Percentiles rank a stretch among this genome's conserved stretches.
phyloP scores from a whole-genome alignment of 495 filamentous ascomycete genomes.

The Halenospora varia region DNA sequence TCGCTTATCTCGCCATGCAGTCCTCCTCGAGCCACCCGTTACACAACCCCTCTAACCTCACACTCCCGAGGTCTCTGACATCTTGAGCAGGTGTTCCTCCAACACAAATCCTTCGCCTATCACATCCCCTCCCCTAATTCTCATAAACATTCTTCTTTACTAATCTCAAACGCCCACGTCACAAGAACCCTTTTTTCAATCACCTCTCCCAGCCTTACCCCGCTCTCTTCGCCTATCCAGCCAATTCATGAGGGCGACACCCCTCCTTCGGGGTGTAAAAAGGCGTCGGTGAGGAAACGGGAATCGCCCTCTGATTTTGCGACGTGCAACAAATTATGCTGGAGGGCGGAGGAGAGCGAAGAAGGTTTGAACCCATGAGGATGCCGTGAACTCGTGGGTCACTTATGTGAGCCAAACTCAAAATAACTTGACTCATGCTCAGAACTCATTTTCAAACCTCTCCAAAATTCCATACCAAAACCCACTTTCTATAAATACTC shows the following conservation, averaged over 20 bases:
- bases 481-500: no score
- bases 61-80: no score
- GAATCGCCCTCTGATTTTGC: neutral
- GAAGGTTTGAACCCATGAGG: neutral
- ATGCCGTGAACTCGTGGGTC: neutral
- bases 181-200: neutral
- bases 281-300: neutral
- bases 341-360: neutral
- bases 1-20: no score
- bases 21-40: no score
- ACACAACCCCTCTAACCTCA: no score
- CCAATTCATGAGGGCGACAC: no score
- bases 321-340: neutral
- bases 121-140: neutral
- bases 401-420: neutral
- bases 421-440: no score
- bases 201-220: neutral
- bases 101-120: neutral
- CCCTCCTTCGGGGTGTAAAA: no score
- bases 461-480: no score
- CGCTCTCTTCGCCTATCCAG: neutral
- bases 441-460: no score
- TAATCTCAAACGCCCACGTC: neutral
- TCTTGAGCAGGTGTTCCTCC: no score
- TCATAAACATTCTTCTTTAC: neutral